Evolutionary conservation across 306 rosid genomes (phyloP).

Genomic region (Vigna nakashimae): DNA sequence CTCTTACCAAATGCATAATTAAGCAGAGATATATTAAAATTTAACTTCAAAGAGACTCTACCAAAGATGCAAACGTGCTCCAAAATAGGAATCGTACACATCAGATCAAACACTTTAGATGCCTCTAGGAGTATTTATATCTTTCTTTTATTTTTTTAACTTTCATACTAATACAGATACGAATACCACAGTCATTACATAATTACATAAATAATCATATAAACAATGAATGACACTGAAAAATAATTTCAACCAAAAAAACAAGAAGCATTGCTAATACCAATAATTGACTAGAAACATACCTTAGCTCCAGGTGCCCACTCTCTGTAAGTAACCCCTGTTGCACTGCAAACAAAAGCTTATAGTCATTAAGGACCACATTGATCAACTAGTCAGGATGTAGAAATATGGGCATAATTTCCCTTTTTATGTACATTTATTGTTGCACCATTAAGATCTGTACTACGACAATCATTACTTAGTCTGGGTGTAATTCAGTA

Average conservation of each 20-base stretch:
- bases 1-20: neutral
- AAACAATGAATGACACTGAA: neutral
- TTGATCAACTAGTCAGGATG: conserved; percentile 19
- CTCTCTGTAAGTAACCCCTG: conserved; percentile 92
- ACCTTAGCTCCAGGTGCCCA: conserved; percentile 99
- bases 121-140: conserved; percentile 13
- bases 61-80: neutral
- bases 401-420: neutral
- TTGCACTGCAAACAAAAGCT: conserved; percentile 66
- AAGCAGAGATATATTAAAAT: neutral
- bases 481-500: too few species aligned
- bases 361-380: conserved; percentile 36
- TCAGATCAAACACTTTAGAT: conserved; percentile 15
- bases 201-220: neutral
- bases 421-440: conserved; percentile 13
- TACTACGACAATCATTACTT: neutral
- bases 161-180: conserved; percentile 18
- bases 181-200: conserved; percentile 22
- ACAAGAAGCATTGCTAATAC: conserved; percentile 4
- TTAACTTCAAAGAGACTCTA: conserved; percentile 17
- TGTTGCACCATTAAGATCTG: neutral
- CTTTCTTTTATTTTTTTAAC: conserved; percentile 12
- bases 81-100: conserved; percentile 5
- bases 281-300: conserved; percentile 39
- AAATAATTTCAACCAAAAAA: conserved; percentile 20